Percentiles rank a stretch among this genome's conserved stretches.
These are phyloP conservation scores for Eurotiales sp. DNA, from an alignment of 2,329 filamentous ascomycete species.

Conservation along the genomic window DNA sequence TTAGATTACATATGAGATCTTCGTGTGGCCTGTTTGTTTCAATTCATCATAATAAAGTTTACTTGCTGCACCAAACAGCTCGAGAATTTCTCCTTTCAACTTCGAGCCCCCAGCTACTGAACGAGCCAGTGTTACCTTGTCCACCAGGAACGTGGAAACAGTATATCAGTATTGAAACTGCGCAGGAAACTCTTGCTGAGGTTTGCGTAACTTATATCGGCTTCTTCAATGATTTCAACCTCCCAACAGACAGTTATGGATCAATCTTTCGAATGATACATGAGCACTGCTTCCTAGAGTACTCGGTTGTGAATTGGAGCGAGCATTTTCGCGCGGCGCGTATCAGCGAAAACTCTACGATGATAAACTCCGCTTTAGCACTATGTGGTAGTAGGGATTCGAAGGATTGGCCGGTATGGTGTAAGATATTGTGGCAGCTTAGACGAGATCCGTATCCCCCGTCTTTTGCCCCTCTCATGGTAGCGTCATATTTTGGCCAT, in stretches of 20 bases:
- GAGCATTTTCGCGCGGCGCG: not conserved
- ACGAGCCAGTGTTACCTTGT: no score
- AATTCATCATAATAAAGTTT: slow-evolving; percentile 17
- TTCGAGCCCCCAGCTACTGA: not conserved
- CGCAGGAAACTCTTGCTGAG: slow-evolving; percentile 1
- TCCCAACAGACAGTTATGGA: not conserved
- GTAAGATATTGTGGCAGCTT: not conserved
- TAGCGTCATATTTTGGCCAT: not conserved
- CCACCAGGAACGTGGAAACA: not conserved
- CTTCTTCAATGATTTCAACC: not conserved
- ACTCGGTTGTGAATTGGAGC: slow-evolving; percentile 1
- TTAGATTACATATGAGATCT: not conserved
- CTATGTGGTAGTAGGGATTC: not conserved
- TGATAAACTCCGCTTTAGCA: not conserved
- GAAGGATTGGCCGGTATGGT: not conserved
- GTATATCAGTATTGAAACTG: not conserved
- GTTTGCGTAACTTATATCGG: not conserved
- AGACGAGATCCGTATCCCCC: not conserved
- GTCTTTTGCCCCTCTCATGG: not conserved
- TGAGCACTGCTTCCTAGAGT: not conserved
- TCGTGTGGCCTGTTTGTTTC: slow-evolving; percentile 19
- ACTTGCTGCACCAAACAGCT: slow-evolving; percentile 23
- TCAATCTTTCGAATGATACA: no score
- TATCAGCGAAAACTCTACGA: not conserved
- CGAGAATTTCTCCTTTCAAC: slow-evolving; percentile 19